phyloP scores from a whole-genome alignment of 2,329 filamentous ascomycete genomes.

The Cadophora sp. region DNA sequence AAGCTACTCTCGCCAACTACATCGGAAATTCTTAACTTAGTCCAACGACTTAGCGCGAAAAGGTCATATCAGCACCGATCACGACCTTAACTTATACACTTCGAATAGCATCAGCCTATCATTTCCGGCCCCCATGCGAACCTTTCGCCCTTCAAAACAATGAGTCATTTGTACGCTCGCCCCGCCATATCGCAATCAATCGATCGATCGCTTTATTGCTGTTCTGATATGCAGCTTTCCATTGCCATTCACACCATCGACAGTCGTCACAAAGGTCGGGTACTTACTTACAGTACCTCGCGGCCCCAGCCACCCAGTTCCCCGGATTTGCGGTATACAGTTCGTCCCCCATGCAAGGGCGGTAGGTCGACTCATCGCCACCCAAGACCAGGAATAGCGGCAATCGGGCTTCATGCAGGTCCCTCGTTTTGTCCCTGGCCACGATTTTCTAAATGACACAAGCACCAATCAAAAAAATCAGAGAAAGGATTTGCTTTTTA shows the following conservation, averaged over 20 bases:
- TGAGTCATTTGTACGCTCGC: conserved; percentile 20
- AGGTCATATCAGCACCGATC: background rate
- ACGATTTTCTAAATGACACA: conserved; percentile 6
- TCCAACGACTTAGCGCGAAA: background rate
- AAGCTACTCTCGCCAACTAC: too few relatives aligned
- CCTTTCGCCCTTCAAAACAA: conserved; percentile 15
- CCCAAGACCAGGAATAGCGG: conserved; percentile 2
- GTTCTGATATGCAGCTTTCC: conserved; percentile 7
- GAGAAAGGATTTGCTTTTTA: background rate
- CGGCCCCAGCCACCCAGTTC: conserved; percentile 14
- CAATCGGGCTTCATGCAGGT: conserved; percentile 5
- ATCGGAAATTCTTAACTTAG: background rate
- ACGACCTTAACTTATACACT: background rate
- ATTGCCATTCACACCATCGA: background rate
- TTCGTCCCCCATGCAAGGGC: conserved; percentile 4
- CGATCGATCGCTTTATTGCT: background rate
- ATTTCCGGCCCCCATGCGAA: background rate
- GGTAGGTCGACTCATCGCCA: conserved; percentile 6
- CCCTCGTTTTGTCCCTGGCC: background rate
- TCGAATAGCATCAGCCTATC: conserved; percentile 15
- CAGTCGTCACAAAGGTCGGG: background rate
- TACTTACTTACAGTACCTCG: background rate
- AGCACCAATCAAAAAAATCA: conserved; percentile 4
- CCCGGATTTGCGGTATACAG: conserved; percentile 15
- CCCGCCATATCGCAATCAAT: conserved; percentile 29